Evolutionary conservation across 495 filamentous ascomycete genomes (phyloP).

Genomic region (Aspergillus leporis): DNA sequence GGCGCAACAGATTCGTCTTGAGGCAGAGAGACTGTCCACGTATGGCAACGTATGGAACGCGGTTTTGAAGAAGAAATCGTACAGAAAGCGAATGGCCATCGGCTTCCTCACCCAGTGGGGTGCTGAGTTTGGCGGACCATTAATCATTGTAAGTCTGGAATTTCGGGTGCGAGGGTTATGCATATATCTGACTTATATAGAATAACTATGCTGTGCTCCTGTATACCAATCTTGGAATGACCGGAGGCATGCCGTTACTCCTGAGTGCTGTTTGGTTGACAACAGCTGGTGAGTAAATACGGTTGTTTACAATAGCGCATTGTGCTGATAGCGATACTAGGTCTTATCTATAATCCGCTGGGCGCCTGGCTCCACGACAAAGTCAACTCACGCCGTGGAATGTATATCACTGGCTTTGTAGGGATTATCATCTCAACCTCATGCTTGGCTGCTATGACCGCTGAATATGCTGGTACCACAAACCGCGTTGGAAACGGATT

Average conservation of each 20-base stretch:
- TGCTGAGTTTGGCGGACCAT: constrained; percentile 38
- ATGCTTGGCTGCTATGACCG: constrained; percentile 43
- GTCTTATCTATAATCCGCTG: constrained; percentile 47
- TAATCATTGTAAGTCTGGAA: constrained; percentile 33
- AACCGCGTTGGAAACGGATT: constrained; percentile 48
- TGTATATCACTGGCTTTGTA: constrained; percentile 45
- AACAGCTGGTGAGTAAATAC: constrained; percentile 32
- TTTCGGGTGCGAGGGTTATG: not conserved
- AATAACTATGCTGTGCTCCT: constrained; percentile 53
- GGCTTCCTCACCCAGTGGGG: constrained; percentile 44
- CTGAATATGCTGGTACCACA: constrained; percentile 41
- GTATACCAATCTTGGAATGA: constrained; percentile 48
- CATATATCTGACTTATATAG: constrained; percentile 16
- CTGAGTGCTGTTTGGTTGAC: constrained; percentile 50
- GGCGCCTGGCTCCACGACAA: constrained; percentile 49
- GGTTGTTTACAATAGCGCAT: constrained; percentile 2
- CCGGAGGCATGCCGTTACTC: constrained; percentile 46
- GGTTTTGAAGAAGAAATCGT: constrained; percentile 40
- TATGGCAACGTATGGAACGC: constrained; percentile 36
- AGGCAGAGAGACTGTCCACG: constrained; percentile 28
- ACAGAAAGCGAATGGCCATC: constrained; percentile 44
- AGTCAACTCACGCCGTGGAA: constrained; percentile 45
- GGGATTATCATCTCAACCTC: constrained; percentile 40
- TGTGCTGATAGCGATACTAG: constrained; percentile 19
- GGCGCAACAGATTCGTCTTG: constrained; percentile 38